Percentiles rank a stretch among this genome's conserved stretches.
Conservation (phyloP, 495 filamentous ascomycete species). For the Neurospora sp. region DNA sequence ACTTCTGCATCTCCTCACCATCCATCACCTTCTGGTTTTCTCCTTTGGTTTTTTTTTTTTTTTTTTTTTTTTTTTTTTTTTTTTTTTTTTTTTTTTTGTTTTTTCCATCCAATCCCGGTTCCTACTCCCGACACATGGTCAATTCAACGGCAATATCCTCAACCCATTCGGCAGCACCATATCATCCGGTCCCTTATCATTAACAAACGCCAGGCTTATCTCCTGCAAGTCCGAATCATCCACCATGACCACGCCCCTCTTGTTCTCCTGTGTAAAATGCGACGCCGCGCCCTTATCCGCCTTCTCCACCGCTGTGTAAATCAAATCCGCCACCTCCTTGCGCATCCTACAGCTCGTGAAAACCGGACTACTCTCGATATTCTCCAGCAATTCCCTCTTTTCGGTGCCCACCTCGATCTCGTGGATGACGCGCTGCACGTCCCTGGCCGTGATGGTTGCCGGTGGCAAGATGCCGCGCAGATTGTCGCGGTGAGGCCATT, state of each 20-base stretch:
- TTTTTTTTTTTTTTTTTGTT: too few relatives aligned
- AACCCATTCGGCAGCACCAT: slow-evolving; percentile 19
- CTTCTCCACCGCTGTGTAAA: slow-evolving; percentile 11
- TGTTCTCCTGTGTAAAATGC: neutral
- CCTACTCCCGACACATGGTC: neutral
- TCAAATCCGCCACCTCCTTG: slow-evolving; percentile 13
- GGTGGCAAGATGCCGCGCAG: neutral
- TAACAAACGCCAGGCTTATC: slow-evolving; percentile 19
- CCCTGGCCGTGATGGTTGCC: neutral
- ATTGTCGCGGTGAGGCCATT: slow-evolving; percentile 13
- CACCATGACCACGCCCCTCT: slow-evolving; percentile 1
- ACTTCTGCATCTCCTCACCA: neutral
- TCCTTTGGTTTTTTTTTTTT: neutral
- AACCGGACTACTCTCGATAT: slow-evolving; percentile 13
- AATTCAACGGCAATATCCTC: slow-evolving; percentile 19
- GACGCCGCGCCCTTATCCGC: slow-evolving; percentile 2
- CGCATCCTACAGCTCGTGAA: slow-evolving; percentile 15
- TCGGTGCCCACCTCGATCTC: slow-evolving; percentile 5
- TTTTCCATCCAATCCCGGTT: neutral
- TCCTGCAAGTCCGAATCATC: slow-evolving; percentile 17
- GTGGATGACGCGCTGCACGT: slow-evolving; percentile 8
- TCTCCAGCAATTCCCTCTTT: slow-evolving; percentile 9
- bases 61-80: too few relatives aligned
- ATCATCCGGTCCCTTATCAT: slow-evolving; percentile 15
- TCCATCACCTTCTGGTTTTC: neutral